These are phyloP conservation scores for Colletotrichum nymphaeae DNA, from an alignment of 2,329 filamentous ascomycete species.

Conservation along the genomic window DNA sequence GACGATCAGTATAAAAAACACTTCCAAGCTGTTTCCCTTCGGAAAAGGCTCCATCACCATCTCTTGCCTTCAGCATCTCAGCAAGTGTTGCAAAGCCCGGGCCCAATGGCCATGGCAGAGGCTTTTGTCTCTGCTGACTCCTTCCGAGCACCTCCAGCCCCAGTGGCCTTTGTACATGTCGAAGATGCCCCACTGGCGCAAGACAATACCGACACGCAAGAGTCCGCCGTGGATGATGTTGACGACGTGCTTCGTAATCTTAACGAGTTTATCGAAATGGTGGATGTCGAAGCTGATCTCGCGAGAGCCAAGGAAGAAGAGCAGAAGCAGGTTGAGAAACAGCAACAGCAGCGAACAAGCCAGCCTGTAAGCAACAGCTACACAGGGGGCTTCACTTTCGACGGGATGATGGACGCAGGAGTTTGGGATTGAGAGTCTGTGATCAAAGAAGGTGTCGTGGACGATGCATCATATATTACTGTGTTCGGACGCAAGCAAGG, in stretches of 20 bases:
- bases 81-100: conserved; percentile 51
- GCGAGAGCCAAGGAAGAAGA: conserved; percentile 32
- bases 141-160: background rate
- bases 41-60: conserved; percentile 43
- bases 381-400: background rate
- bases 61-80: conserved; percentile 58
- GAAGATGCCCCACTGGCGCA: conserved; percentile 1
- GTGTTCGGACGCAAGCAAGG: background rate
- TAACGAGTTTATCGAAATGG: conserved; percentile 55
- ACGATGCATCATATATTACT: background rate
- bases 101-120: conserved; percentile 59
- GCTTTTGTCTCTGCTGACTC: conserved; percentile 60
- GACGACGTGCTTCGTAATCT: conserved; percentile 59
- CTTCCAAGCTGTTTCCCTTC: conserved; percentile 57
- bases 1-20: conserved; percentile 58
- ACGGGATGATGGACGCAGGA: conserved; percentile 17
- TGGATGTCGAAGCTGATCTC: conserved; percentile 47
- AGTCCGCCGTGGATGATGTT: conserved; percentile 52
- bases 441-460: background rate
- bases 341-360: background rate
- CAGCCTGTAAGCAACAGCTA: background rate
- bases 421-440: conserved; percentile 8
- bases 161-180: conserved; percentile 30
- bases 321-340: background rate
- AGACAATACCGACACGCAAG: conserved; percentile 19